A percentile compares a stretch with the other conserved stretches of the same genome.
Evolutionary conservation across 345 rosid genomes (phyloP).

Genomic region (Populus alba): DNA sequence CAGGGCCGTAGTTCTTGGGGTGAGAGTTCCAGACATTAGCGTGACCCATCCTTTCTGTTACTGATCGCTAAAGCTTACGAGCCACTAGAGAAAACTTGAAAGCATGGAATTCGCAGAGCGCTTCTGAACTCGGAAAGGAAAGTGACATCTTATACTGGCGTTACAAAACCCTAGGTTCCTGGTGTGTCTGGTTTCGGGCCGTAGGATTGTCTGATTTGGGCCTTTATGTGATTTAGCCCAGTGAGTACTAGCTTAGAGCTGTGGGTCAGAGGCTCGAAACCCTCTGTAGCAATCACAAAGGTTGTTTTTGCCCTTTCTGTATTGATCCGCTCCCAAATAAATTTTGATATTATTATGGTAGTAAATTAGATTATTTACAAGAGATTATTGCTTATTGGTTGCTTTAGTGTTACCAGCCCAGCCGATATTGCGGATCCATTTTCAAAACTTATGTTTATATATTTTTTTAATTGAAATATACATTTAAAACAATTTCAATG

Average conservation of each 20-base stretch:
- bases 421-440: no score
- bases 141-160: not conserved
- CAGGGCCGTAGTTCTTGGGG: constrained; percentile 58
- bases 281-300: not conserved
- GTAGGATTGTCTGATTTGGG: not conserved
- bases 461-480: no score
- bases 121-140: not conserved
- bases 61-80: not conserved
- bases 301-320: not conserved
- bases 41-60: constrained; percentile 41
- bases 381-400: not conserved
- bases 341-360: not conserved
- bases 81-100: not conserved
- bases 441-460: no score
- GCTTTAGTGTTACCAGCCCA: not conserved
- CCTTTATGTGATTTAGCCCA: not conserved
- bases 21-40: constrained; percentile 56
- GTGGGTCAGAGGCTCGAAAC: not conserved
- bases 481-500: no score
- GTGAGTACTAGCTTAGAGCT: not conserved
- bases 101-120: not conserved
- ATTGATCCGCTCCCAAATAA: not conserved
- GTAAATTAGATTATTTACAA: not conserved
- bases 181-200: not conserved
- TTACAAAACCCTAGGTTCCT: not conserved